These are phyloP conservation scores for Ophiostoma perfectum DNA, from an alignment of 2,329 filamentous ascomycete species.

Conservation along the genomic window DNA sequence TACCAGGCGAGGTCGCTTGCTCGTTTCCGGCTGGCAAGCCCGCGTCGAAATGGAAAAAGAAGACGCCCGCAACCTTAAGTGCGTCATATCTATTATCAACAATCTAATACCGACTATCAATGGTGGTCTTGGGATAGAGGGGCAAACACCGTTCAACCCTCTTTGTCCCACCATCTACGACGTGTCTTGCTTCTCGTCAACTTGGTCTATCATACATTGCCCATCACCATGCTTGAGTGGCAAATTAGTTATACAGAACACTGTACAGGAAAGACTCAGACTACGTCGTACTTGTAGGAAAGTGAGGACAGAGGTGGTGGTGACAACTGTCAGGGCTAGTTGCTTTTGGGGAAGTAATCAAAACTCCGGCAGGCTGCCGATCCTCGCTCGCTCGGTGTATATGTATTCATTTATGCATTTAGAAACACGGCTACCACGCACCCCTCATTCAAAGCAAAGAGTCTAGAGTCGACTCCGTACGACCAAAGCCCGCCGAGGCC, in stretches of 20 bases:
- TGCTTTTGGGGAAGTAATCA: conserved; percentile 15
- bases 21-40: neutral
- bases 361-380: conserved; percentile 9
- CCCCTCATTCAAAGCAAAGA: neutral
- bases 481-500: neutral
- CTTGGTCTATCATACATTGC: neutral
- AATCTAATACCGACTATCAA: neutral
- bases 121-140: conserved; percentile 5
- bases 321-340: conserved; percentile 5
- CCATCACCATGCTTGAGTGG: too few relatives aligned
- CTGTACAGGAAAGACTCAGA: neutral
- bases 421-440: neutral
- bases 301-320: neutral
- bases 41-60: conserved; percentile 1
- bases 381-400: neutral
- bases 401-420: neutral
- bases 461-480: neutral
- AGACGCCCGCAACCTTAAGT: neutral
- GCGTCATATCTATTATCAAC: conserved; percentile 14
- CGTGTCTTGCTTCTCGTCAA: neutral
- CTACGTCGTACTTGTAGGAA: neutral
- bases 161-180: neutral
- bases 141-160: neutral
- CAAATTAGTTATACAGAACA: neutral
- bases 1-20: neutral